Base-by-base conservation (phyloP, 768 basidiomycete species). In the Mycena galopus region DNA sequence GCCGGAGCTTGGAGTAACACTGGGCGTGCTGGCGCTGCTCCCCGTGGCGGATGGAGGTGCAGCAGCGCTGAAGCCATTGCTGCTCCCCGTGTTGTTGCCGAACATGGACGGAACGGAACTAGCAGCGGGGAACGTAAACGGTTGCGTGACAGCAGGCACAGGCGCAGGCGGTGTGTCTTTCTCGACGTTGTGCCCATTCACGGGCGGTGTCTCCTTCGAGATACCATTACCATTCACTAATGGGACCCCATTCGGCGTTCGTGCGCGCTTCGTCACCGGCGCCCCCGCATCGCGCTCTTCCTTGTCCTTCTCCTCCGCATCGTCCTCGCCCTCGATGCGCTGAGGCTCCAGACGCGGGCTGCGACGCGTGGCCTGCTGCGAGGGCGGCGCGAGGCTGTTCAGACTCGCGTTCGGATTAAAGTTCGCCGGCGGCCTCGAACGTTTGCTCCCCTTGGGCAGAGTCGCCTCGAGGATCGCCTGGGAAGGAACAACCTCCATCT, bases 381-480 rank as follows among this genome's bases (percentile, higher is more conserved):
- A 53, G 7, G 69, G 63, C 12, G 58, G 55, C 19, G 66, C 35
- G 58, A 67, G 35, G 73, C 67, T 77, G 67, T 72, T 42, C 47
- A 66, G 27, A 64, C 61, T 69, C 63, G 66, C 65, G 51, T 70
- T 74, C 42, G 69, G 23, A 66, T 82, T 88, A 35, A 92, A 77
- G 63, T 89, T 85, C 4, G 86, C 80, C n/a, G 92, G 91, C 6
- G 94, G 93, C 47, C 93, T 88, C 53, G 92, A 89, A 56, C 94
- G 91, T 78, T 93, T 93, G 78, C 91, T 93, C 69, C 93, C 94
- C 86, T 90, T 93, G 17, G 94, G 94, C 16, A 94, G 77, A 2
- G 93, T 94, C 3, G 93, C 92, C 81, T 94, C 92, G 55, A 95
- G 92, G 60, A 93, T 91, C 42, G 88, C 89, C 73, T 92, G 92